Evolutionary conservation across 495 filamentous ascomycete species (phyloP).

Genomic region (Ascodesmis nigricans): DNA sequence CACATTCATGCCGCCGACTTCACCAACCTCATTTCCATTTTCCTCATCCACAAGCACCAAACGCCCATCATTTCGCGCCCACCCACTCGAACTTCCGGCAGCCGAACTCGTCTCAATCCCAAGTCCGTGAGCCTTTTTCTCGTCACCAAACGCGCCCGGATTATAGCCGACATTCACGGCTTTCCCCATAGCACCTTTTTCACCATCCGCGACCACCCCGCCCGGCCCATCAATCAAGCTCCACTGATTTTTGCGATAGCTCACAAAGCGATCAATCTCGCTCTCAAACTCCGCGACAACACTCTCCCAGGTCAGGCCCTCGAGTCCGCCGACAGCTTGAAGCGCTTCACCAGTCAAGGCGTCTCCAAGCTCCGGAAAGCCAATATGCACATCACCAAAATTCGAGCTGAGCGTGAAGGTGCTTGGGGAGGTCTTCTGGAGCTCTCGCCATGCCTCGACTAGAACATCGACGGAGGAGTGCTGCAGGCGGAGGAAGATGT

Average conservation of each 20-base stretch:
- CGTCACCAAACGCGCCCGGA: conserved; percentile 7
- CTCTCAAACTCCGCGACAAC: conserved; percentile 14
- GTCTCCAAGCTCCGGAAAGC: conserved; percentile 13
- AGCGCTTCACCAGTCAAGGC: conserved; percentile 6
- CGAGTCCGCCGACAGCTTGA: conserved; percentile 4
- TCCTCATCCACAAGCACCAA: conserved; percentile 91
- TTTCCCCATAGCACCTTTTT: conserved; percentile 2
- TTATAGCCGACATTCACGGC: conserved; percentile 4
- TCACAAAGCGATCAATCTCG: conserved; percentile 12
- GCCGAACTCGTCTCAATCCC: no score
- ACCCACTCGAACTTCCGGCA: no score
- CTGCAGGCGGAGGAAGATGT: conserved; percentile 12
- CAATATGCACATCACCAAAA: conserved; percentile 10
- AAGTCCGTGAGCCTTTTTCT: no score
- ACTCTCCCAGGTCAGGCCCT: conserved; percentile 11
- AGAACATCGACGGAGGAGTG: conserved; percentile 10
- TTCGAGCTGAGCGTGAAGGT: conserved; percentile 11
- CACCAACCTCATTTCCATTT: conserved; percentile 82
- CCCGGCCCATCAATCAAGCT: background rate
- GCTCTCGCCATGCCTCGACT: conserved; percentile 8
- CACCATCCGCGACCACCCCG: conserved; percentile 6
- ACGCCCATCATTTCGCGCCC: conserved; percentile 18
- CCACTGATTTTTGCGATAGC: conserved; percentile 7
- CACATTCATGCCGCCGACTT: conserved; percentile 54
- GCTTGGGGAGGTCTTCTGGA: conserved; percentile 9